Evolutionary conservation across 2,329 filamentous ascomycete genomes (phyloP).

Genomic region (Graphilbum fragrans): DNA sequence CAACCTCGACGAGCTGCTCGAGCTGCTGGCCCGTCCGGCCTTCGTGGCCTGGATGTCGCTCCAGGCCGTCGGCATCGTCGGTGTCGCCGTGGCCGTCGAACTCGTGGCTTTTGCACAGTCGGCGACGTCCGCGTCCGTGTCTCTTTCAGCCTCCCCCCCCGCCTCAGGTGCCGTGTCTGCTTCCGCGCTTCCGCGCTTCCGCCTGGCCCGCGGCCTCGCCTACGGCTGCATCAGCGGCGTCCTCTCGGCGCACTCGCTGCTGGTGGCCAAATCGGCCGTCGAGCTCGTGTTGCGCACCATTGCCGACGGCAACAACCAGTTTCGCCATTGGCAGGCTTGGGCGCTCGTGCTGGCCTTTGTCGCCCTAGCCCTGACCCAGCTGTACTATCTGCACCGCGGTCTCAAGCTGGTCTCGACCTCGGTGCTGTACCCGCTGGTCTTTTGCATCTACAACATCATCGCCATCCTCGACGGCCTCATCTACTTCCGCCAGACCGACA

Average conservation of each 20-base stretch:
- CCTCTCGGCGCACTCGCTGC: constrained; percentile 80
- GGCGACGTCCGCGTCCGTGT: constrained; percentile 34
- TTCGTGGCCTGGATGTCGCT: constrained; percentile 86
- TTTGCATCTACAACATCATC: constrained; percentile 98
- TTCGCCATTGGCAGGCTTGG: constrained; percentile 93
- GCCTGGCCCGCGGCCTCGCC: constrained; percentile 57
- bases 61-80: constrained; percentile 60
- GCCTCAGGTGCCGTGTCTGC: neutral
- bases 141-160: neutral
- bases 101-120: constrained; percentile 38
- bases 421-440: constrained; percentile 90
- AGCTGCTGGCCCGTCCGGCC: constrained; percentile 56
- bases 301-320: constrained; percentile 80
- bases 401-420: constrained; percentile 92
- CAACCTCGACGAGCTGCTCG: constrained; percentile 68
- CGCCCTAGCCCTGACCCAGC: constrained; percentile 70
- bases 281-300: constrained; percentile 83
- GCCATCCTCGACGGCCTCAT: constrained; percentile 95
- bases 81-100: constrained; percentile 53
- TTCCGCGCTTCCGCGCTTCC: constrained; percentile 39
- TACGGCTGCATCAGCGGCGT: constrained; percentile 90
- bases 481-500: constrained; percentile 83
- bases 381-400: constrained; percentile 91
- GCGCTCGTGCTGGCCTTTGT: constrained; percentile 74
- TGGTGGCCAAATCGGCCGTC: constrained; percentile 93